phyloP scores from a whole-genome alignment of 495 filamentous ascomycete genomes.

The Stereocaulon alpinum region DNA sequence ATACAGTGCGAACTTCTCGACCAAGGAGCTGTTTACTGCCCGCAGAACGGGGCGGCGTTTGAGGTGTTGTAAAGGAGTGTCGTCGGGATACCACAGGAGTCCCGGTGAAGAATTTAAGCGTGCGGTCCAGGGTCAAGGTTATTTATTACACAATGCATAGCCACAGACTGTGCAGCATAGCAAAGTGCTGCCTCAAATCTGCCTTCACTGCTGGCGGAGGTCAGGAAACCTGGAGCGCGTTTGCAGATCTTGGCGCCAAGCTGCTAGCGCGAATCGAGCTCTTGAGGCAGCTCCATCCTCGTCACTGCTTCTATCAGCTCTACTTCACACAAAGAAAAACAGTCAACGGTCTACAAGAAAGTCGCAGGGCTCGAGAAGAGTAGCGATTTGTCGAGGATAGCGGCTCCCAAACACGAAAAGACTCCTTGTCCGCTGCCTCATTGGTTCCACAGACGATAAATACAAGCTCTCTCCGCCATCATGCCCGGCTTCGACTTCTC shows the following conservation, averaged over 20 bases:
- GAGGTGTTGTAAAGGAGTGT: constrained; percentile 20
- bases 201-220: neutral
- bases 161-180: neutral
- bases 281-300: constrained; percentile 18
- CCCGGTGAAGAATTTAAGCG: constrained; percentile 15
- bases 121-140: constrained; percentile 17
- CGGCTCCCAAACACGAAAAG: neutral
- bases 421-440: neutral
- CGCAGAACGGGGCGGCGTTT: constrained; percentile 10
- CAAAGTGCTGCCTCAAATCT: neutral
- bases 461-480: constrained; percentile 28
- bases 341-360: neutral
- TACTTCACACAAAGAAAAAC: neutral
- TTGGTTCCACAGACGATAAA: neutral
- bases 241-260: constrained; percentile 2
- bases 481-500: constrained; percentile 99
- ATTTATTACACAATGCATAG: neutral
- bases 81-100: constrained; percentile 17
- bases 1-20: constrained; percentile 25
- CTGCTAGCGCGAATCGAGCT: constrained; percentile 5
- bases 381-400: neutral
- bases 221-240: neutral
- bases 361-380: neutral
- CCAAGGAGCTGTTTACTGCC: neutral
- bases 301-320: constrained; percentile 8